Conservation (phyloP, 352 stramenopile genomes). For the Phytophthora pini region DNA sequence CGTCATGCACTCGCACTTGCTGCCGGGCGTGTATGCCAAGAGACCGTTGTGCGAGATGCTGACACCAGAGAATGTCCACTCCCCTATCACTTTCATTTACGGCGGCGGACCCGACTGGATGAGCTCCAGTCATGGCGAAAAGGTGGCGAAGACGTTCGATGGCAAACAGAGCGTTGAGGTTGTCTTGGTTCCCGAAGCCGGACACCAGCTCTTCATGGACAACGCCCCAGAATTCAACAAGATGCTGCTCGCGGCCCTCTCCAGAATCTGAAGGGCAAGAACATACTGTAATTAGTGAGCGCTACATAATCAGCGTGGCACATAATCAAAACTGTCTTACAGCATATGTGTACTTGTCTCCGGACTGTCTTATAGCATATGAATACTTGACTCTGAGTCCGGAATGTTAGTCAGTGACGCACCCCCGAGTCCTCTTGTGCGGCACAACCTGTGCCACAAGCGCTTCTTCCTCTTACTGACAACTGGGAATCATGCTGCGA, state of each 20-base stretch:
- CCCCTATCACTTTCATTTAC: constrained; percentile 77
- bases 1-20: constrained; percentile 71
- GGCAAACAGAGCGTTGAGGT: constrained; percentile 51
- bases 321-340: constrained; percentile 8
- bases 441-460: background rate
- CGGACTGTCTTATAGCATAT: no score
- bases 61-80: constrained; percentile 51
- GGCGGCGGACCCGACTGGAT: constrained; percentile 78
- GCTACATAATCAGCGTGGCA: constrained; percentile 9
- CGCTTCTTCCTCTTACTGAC: background rate
- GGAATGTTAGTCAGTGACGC: constrained; percentile 10
- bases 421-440: no score
- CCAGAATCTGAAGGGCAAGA: constrained; percentile 13
- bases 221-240: constrained; percentile 71
- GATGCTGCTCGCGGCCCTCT: constrained; percentile 49
- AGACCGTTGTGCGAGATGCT: constrained; percentile 67
- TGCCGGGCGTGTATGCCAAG: constrained; percentile 61
- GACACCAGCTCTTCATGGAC: constrained; percentile 79
- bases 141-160: constrained; percentile 49
- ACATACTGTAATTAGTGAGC: background rate
- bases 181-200: constrained; percentile 52
- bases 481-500: constrained; percentile 30
- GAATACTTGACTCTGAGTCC: no score
- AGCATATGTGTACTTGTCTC: no score
- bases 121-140: constrained; percentile 58